These are phyloP conservation scores for Penicillium glabrum DNA, from an alignment of 2,329 filamentous ascomycete species.

Conservation along the genomic window DNA sequence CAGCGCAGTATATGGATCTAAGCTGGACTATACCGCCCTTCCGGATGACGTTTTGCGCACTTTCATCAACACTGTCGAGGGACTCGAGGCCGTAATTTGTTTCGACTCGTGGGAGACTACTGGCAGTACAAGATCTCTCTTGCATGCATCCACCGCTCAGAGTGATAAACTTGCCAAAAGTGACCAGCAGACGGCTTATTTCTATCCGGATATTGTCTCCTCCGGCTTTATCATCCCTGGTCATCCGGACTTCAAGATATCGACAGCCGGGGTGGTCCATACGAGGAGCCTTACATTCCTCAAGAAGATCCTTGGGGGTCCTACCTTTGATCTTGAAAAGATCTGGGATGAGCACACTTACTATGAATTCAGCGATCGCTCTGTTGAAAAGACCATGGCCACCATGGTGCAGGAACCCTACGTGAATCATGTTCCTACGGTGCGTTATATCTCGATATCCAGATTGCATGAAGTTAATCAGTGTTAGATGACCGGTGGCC, in stretches of 20 bases:
- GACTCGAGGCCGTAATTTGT: slow-evolving; percentile 10
- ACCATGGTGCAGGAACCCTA: slow-evolving; percentile 80
- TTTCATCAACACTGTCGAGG: not conserved
- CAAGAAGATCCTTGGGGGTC: slow-evolving; percentile 62
- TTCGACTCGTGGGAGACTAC: slow-evolving; percentile 20
- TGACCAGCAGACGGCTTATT: slow-evolving; percentile 26
- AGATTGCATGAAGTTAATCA: slow-evolving; percentile 57
- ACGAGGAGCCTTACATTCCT: slow-evolving; percentile 66
- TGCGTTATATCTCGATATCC: slow-evolving; percentile 69
- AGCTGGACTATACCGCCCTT: slow-evolving; percentile 18
- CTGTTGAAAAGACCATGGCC: slow-evolving; percentile 72
- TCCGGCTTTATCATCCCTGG: slow-evolving; percentile 53
- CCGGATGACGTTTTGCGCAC: slow-evolving; percentile 12
- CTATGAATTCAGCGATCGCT: slow-evolving; percentile 68
- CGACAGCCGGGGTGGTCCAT: slow-evolving; percentile 62
- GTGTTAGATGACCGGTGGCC: slow-evolving; percentile 60
- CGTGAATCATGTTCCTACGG: slow-evolving; percentile 73
- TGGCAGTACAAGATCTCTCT: slow-evolving; percentile 3
- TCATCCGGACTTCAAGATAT: slow-evolving; percentile 52
- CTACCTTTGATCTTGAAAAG: slow-evolving; percentile 67
- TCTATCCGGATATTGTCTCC: slow-evolving; percentile 48
- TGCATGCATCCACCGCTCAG: slow-evolving; percentile 17
- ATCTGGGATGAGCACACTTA: slow-evolving; percentile 78
- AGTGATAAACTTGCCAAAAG: not conserved
- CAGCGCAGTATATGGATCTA: slow-evolving; percentile 26